Conservation (phyloP, 257 asterid genomes). For the Jacaranda copaia region DNA sequence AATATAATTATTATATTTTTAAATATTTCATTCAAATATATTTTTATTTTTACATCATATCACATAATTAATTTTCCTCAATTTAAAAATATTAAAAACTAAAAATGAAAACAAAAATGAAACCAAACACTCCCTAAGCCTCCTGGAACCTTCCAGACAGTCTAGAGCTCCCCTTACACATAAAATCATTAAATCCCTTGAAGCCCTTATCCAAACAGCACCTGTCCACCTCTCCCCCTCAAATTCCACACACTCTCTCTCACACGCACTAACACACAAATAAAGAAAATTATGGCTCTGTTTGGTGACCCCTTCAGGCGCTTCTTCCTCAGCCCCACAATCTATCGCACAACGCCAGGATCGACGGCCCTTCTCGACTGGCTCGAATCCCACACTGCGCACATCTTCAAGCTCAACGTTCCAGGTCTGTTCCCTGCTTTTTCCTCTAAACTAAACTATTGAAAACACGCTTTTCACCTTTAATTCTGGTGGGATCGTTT, state of each 20-base stretch:
- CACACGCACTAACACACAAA: background rate
- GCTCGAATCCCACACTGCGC: slow-evolving; percentile 71
- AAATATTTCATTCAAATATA: no score
- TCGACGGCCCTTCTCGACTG: slow-evolving; percentile 79
- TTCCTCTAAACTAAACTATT: background rate
- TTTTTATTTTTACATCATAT: no score
- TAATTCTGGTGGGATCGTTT: background rate
- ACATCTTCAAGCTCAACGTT: slow-evolving; percentile 75
- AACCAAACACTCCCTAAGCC: no score
- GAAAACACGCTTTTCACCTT: no score
- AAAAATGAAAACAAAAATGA: no score
- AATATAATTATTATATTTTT: no score
- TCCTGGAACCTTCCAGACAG: slow-evolving; percentile 54
- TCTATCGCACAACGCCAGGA: slow-evolving; percentile 53
- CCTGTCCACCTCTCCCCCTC: background rate
- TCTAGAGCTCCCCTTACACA: slow-evolving; percentile 8
- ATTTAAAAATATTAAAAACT: no score
- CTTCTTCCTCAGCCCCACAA: slow-evolving; percentile 57
- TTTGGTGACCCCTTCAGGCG: slow-evolving; percentile 75
- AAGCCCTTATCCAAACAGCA: background rate
- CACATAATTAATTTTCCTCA: no score
- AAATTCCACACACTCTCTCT: background rate
- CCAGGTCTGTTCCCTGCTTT: slow-evolving; percentile 54
- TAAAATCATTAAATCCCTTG: background rate
- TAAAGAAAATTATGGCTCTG: slow-evolving; percentile 52